These are phyloP conservation scores for Leptographium wingfieldii DNA, from an alignment of 2,329 filamentous ascomycete genomes.

Conservation along the genomic window DNA sequence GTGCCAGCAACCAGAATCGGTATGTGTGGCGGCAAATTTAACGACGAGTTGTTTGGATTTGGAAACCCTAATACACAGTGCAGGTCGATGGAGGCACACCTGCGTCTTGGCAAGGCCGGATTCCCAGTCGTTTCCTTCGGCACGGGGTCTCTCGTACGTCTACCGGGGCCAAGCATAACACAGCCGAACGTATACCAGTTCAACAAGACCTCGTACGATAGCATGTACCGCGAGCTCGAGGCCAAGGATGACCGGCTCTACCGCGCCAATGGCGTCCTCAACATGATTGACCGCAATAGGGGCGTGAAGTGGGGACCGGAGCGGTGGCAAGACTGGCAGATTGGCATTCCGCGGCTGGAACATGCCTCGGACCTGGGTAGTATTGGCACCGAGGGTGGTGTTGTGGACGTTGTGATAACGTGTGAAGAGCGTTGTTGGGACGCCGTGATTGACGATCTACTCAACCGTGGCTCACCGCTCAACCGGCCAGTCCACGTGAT, in stretches of 20 bases:
- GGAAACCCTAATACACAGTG: neutral
- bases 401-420: constrained; percentile 90
- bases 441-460: constrained; percentile 85
- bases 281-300: constrained; percentile 89
- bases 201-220: constrained; percentile 90
- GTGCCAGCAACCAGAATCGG: constrained; percentile 95
- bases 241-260: constrained; percentile 80
- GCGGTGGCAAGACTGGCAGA: constrained; percentile 93
- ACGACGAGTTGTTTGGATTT: neutral
- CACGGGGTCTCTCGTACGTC: constrained; percentile 83
- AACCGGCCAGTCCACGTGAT: constrained; percentile 95
- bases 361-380: constrained; percentile 65
- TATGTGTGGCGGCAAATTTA: constrained; percentile 26
- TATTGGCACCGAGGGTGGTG: constrained; percentile 70
- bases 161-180: constrained; percentile 80
- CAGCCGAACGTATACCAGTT: constrained; percentile 97
- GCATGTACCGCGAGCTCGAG: constrained; percentile 85
- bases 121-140: constrained; percentile 98
- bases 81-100: constrained; percentile 97
- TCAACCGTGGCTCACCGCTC: constrained; percentile 71
- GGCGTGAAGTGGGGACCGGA: constrained; percentile 91
- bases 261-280: constrained; percentile 80
- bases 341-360: constrained; percentile 71
- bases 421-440: constrained; percentile 99
- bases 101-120: constrained; percentile 70